Base-by-base conservation (phyloP, 2,329 filamentous ascomycete genomes). In the Arachnopeziza araneosa region DNA sequence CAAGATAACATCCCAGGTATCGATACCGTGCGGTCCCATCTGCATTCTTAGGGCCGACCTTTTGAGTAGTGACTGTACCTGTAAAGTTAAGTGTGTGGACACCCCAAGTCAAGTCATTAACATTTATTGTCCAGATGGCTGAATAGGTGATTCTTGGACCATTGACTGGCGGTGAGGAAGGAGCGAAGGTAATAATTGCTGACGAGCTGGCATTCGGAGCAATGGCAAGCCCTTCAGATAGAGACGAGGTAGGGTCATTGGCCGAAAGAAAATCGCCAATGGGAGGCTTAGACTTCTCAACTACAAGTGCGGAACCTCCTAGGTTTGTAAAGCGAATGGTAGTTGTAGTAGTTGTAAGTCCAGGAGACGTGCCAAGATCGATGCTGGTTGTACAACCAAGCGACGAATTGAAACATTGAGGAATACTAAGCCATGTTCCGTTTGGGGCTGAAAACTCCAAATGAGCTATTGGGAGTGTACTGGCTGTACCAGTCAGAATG, bases 241-340 rank as follows among this genome's bases (percentile, higher is more conserved):
- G 54, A 22, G 65, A 63, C 14, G 62, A 63, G 2, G 64, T 59
- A 21, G 64, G 63, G 9, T 64, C 63, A 2, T 63, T 61, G 12
- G 66, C 66, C 17, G 60, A 63, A 6, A 68, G 50, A 52, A 66
- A 63, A 7, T 54, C 57, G n/a, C 61, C 60, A 9, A 60, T 63
- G n/a, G 67, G 68, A 30, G 68, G 67, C 55, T 70, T 70, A 12
- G 63, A 66, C 53, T 69, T 68, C 2, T 67, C 66, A 24, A 70
- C 62, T 8, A 61, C 55, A 12, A 70, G 58, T 26, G 63, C 63
- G 5, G 67, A 67, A 9, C 67, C 68, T 30, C 68, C 68, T n/a
- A 61, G 57, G 21, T 69, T 70, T 50, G 64, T 68, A 32, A 69
- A 58, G 22, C 67, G 60, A 32, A 70, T 66, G 14, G 55, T 64